Base-by-base conservation (phyloP, 1,284 basidiomycete species). In the Crepidotus sp. region DNA sequence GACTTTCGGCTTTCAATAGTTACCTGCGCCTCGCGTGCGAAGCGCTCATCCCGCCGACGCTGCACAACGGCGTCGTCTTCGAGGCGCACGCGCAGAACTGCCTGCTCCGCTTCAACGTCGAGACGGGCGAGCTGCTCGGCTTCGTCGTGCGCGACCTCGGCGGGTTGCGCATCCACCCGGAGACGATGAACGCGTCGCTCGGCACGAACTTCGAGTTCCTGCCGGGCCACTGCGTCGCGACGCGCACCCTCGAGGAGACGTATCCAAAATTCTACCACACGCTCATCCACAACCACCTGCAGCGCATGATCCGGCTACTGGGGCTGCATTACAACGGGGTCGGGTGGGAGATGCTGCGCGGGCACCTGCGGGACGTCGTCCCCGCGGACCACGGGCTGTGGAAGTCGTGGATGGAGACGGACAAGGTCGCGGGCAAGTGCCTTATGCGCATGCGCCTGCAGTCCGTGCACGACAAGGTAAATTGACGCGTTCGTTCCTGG, bases 51-150 rank as follows among this genome's bases (percentile, higher is more conserved):
- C 73, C 73, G 13, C 65, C 72, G 4, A 54, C 73, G 34, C 56
- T 76, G n/a, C 45, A 67, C 31, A 71, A 76, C 41, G 73, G 73
- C 3, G 67, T 75, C 17, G 68, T 69, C 5, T 73, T 76, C 40
- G 73, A 76, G 57, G 73, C 73, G 14, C 73, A 76, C 54, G 70
- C 72, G 1, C 73, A 76, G 48, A 76, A 76, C 51, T 62, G 69
- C 9, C 64, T 74, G 2, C 61, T 65, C 29, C 70, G 73, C n/a
- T 65, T 73, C 45, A 62, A 73, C 42, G 49, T 56, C 4, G 41
- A 54, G 6, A 69, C 69, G 1, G 62, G 65, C 18, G 60, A 63
- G 34, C 58, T 68, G 6, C 56, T 60, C 10, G 73, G 73, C 13
- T 74, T 76, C 54, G 64, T 75, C 26, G 53, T 73, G 40, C 71